Conservation (phyloP, 257 asterid genomes). For the Avicennia marina region DNA sequence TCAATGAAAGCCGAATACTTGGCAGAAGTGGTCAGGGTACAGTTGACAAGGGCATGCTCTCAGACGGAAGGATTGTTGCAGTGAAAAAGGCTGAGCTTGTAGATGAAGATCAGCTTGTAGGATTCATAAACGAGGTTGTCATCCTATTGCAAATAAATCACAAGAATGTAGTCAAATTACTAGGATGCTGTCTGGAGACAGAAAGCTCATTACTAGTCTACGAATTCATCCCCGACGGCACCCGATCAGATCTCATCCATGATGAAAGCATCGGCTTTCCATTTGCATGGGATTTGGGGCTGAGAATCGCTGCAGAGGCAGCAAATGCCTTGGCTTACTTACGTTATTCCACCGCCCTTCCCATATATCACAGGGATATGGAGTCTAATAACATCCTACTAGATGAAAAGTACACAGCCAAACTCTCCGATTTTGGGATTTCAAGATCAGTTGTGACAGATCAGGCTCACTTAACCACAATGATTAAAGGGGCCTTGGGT, state of each 20-base stretch:
- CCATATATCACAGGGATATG: conserved; percentile 37
- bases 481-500: conserved; percentile 35
- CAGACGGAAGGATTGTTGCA: conserved; percentile 33
- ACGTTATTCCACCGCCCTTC: conserved; percentile 27
- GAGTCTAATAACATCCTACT: conserved; percentile 33
- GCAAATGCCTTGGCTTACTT: conserved; percentile 33
- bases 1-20: conserved; percentile 29
- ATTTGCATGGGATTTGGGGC: conserved; percentile 30
- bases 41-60: conserved; percentile 38
- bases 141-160: conserved; percentile 31
- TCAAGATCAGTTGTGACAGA: conserved; percentile 22
- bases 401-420: conserved; percentile 33
- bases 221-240: conserved; percentile 31
- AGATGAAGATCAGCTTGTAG: conserved; percentile 13
- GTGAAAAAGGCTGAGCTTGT: conserved; percentile 26
- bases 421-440: conserved; percentile 35
- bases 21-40: conserved; percentile 43
- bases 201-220: conserved; percentile 29
- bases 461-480: conserved; percentile 32
- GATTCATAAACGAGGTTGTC: conserved; percentile 38
- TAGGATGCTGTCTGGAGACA: conserved; percentile 37
- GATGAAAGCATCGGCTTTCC: conserved; percentile 7
- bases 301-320: conserved; percentile 32
- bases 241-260: conserved; percentile 28
- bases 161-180: conserved; percentile 26